Evolutionary conservation across 306 rosid genomes (phyloP).

Genomic region (cucumber (Cucumis sativus)): DNA sequence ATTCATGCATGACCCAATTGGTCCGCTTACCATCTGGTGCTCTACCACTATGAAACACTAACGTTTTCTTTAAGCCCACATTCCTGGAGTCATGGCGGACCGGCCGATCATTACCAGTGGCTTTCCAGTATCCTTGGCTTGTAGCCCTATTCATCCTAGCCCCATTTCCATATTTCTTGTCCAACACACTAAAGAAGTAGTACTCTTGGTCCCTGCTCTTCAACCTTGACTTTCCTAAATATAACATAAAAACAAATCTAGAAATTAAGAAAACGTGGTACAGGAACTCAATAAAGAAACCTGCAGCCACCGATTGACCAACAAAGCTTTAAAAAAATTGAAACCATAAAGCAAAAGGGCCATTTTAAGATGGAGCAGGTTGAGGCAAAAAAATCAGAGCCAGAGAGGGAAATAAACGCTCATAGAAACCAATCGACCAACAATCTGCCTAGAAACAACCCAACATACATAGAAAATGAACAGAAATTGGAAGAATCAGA

Average conservation of each 20-base stretch:
- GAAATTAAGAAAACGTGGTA: neutral
- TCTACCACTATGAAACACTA: conserved; percentile 94
- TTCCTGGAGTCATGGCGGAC: conserved; percentile 50
- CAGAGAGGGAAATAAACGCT: neutral
- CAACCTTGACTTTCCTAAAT: conserved; percentile 74
- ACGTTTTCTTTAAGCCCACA: conserved; percentile 83
- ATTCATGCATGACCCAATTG: conserved; percentile 99
- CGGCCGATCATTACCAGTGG: conserved; percentile 86
- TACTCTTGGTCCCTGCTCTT: conserved; percentile 99
- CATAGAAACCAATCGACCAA: neutral
- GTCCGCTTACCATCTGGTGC: conserved; percentile 94
- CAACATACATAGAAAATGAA: neutral
- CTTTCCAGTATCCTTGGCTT: conserved; percentile 87
- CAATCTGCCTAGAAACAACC: neutral
- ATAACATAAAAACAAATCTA: conserved; percentile 5
- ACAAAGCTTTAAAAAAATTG: neutral
- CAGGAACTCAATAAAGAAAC: neutral
- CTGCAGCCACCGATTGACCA: neutral
- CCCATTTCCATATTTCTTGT: conserved; percentile 95
- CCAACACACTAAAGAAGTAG: conserved; percentile 94
- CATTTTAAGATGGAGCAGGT: neutral
- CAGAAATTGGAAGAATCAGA: neutral
- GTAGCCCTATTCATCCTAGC: conserved; percentile 99
- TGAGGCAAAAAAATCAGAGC: neutral
- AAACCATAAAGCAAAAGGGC: neutral